Percentiles rank a stretch among this genome's conserved stretches.
Evolutionary conservation across 2,329 filamentous ascomycete species (phyloP).

Genomic region (Fusarium multiceps): DNA sequence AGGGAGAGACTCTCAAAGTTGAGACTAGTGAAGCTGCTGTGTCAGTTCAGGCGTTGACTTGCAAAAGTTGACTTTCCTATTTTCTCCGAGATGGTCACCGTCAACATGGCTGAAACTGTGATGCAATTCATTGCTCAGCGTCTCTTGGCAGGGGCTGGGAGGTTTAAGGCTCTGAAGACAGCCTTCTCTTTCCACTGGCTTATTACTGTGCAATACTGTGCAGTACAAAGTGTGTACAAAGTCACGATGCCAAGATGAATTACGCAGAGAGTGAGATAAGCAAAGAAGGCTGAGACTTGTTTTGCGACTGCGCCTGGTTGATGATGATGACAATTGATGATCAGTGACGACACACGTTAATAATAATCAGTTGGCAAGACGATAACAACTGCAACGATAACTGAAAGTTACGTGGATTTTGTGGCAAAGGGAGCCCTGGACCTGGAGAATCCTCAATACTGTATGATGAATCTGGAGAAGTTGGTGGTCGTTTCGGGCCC

Average conservation of each 20-base stretch:
- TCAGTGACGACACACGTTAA: conserved; percentile 35
- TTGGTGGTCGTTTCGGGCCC: neutral
- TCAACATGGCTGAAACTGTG: conserved; percentile 35
- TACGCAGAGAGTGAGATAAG: conserved; percentile 17
- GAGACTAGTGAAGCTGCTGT: conserved; percentile 2
- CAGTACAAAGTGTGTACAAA: neutral
- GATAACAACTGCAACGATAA: neutral
- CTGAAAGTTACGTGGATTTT: conserved; percentile 11
- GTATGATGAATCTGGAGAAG: neutral
- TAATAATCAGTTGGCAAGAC: conserved; percentile 24
- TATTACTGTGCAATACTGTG: conserved; percentile 6
- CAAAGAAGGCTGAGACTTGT: conserved; percentile 10
- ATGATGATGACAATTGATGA: conserved; percentile 37
- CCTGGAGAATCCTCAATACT: neutral
- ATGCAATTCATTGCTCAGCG: conserved; percentile 31
- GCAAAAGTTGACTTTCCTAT: neutral
- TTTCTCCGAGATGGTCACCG: conserved; percentile 3
- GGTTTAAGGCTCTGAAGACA: conserved; percentile 3
- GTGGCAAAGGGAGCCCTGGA: conserved; percentile 17
- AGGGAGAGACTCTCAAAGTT: neutral
- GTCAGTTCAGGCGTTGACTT: conserved; percentile 1
- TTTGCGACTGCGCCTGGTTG: conserved; percentile 18
- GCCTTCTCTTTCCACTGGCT: conserved; percentile 9
- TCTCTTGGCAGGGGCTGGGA: conserved; percentile 42
- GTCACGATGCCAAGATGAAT: conserved; percentile 20